These are phyloP conservation scores for Alternaria sp. DNA, from an alignment of 2,329 filamentous ascomycete genomes.

Conservation along the genomic window DNA sequence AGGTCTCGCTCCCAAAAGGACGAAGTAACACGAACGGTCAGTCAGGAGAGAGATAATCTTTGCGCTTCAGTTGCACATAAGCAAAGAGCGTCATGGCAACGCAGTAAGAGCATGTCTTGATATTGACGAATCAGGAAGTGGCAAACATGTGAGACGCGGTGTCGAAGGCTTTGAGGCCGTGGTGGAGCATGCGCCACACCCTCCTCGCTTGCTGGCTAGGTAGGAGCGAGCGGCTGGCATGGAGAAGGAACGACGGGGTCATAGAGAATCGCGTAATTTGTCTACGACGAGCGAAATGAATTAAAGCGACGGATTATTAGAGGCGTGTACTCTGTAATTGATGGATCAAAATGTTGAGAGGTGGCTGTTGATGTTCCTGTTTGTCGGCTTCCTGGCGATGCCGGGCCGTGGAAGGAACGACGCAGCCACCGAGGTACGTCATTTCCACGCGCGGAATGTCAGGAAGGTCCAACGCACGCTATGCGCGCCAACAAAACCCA, in stretches of 20 bases:
- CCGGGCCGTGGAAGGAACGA: not conserved
- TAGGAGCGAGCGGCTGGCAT: not conserved
- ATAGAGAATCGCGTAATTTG: not conserved
- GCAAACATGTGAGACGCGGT: conserved; percentile 15
- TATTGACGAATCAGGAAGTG: conserved; percentile 32
- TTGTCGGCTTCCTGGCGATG: not conserved
- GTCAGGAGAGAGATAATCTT: conserved; percentile 2
- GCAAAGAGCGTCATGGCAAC: conserved; percentile 21
- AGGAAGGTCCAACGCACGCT: conserved; percentile 27
- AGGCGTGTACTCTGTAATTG: not conserved
- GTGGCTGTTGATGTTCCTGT: not conserved
- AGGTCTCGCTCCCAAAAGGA: not conserved
- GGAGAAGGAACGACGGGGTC: not conserved
- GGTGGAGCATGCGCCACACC: conserved; percentile 20
- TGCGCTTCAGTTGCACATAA: not conserved
- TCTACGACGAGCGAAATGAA: not conserved
- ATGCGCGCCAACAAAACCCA: conserved; percentile 29
- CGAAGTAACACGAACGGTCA: conserved; percentile 4
- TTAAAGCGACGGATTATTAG: not conserved
- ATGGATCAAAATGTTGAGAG: not conserved
- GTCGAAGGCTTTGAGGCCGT: conserved; percentile 5
- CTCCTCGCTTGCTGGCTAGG: not conserved
- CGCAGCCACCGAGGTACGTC: conserved; percentile 16
- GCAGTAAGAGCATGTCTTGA: conserved; percentile 19
- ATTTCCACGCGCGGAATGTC: conserved; percentile 23